A percentile compares a stretch with the other conserved stretches of the same genome.
Evolutionary conservation across 768 basidiomycete genomes (phyloP).

Genomic region (Boletus vinaceobasis): DNA sequence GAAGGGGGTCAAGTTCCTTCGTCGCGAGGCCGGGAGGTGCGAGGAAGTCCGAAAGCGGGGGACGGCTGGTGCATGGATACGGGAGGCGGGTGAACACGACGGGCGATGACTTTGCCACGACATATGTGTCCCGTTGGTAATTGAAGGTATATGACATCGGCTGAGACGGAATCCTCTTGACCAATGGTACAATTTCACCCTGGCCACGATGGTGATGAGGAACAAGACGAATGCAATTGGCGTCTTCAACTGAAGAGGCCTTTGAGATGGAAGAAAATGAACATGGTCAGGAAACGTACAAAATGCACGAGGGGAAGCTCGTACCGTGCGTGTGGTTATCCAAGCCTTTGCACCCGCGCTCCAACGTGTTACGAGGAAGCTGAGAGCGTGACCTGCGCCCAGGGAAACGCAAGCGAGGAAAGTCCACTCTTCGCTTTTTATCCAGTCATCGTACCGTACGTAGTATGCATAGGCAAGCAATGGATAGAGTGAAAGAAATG

Average conservation of each 20-base stretch:
- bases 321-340: conserved; percentile 75
- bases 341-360: conserved; percentile 72
- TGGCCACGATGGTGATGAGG: conserved; percentile 80
- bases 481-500: conserved; percentile 80
- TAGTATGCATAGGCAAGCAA: conserved; percentile 89
- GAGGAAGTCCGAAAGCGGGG: conserved; percentile 65
- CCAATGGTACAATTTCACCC: conserved; percentile 81
- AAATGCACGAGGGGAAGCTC: not conserved
- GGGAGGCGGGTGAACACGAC: conserved; percentile 74
- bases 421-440: conserved; percentile 95
- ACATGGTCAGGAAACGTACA: not conserved
- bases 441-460: conserved; percentile 85
- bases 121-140: conserved; percentile 94
- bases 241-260: conserved; percentile 66
- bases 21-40: conserved; percentile 53
- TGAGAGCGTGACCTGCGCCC: conserved; percentile 85
- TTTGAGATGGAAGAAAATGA: conserved; percentile 11
- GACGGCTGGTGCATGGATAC: conserved; percentile 77
- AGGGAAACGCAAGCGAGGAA: conserved; percentile 88
- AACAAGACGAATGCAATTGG: conserved; percentile 77
- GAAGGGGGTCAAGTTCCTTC: conserved; percentile 47
- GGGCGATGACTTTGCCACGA: conserved; percentile 55
- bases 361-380: conserved; percentile 91
- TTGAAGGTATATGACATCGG: conserved; percentile 76
- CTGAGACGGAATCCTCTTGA: conserved; percentile 58